Evolutionary conservation across 1,284 basidiomycete genomes (phyloP).

Genomic region (Sanghuangporus baumii): DNA sequence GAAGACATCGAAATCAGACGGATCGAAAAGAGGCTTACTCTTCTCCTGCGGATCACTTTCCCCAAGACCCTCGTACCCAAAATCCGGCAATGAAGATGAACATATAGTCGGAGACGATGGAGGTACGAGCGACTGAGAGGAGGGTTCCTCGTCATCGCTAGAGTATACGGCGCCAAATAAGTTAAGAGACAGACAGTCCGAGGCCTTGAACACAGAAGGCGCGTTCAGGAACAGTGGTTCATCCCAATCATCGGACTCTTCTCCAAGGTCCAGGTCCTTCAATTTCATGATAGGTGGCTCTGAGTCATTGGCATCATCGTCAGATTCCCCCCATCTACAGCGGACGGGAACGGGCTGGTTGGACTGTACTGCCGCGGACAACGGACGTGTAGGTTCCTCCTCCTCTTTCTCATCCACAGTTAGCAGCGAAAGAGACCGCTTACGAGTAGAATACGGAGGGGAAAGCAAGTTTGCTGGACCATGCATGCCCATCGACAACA

Average conservation of each 20-base stretch:
- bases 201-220: not conserved
- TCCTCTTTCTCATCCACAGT: constrained; percentile 13
- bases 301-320: not conserved
- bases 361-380: not conserved
- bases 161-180: constrained; percentile 3
- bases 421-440: not conserved
- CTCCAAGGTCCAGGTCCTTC: constrained; percentile 3
- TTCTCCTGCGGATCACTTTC: not conserved
- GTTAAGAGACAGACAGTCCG: constrained; percentile 5
- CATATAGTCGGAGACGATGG: constrained; percentile 1
- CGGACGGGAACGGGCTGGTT: not conserved
- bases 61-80: not conserved
- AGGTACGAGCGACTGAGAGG: not conserved
- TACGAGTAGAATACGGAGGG: constrained; percentile 6
- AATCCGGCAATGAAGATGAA: constrained; percentile 5
- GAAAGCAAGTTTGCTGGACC: constrained; percentile 1
- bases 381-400: not conserved
- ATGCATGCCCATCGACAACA: not conserved
- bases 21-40: constrained; percentile 8
- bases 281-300: not conserved
- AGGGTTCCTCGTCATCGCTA: not conserved
- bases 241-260: constrained; percentile 13
- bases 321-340: not conserved
- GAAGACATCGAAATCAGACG: constrained; percentile 16
- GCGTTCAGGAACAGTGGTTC: constrained; percentile 15